Conservation (phyloP, 2,329 filamentous ascomycete genomes). For the Allantophomopsis cytisporea region DNA sequence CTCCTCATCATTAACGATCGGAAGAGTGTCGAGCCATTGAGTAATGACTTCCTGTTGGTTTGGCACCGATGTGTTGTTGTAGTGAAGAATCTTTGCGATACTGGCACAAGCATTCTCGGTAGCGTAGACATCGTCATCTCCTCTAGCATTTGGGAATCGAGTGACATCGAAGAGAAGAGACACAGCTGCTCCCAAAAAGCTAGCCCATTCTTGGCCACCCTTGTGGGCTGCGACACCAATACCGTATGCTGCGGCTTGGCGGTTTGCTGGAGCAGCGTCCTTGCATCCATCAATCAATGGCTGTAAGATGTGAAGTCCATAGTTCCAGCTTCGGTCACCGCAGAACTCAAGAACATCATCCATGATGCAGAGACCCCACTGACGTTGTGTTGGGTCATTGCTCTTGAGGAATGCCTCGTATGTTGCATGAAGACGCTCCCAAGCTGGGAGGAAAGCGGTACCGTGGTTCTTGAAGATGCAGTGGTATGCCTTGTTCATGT, state of each 20-base stretch:
- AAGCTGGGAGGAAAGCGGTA: slow-evolving; percentile 68
- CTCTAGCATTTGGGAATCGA: slow-evolving; percentile 66
- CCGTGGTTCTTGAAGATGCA: slow-evolving; percentile 97
- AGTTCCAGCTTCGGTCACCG: slow-evolving; percentile 75
- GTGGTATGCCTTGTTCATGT: slow-evolving; percentile 99
- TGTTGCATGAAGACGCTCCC: slow-evolving; percentile 74
- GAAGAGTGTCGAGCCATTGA: slow-evolving; percentile 86
- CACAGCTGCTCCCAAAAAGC: slow-evolving; percentile 71
- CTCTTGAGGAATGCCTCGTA: slow-evolving; percentile 79
- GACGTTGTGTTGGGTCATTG: slow-evolving; percentile 75
- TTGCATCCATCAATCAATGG: slow-evolving; percentile 78
- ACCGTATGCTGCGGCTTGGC: slow-evolving; percentile 91
- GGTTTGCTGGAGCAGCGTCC: slow-evolving; percentile 77
- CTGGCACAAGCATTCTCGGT: slow-evolving; percentile 95
- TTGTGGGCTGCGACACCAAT: slow-evolving; percentile 92
- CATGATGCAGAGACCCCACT: slow-evolving; percentile 98
- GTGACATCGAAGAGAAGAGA: slow-evolving; percentile 77
- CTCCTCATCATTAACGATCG: slow-evolving; percentile 90
- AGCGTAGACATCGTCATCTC: slow-evolving; percentile 89
- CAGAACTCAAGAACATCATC: slow-evolving; percentile 98
- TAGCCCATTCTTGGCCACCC: slow-evolving; percentile 74
- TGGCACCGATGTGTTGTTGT: slow-evolving; percentile 63
- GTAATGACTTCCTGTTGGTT: slow-evolving; percentile 63
- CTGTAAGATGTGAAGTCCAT: slow-evolving; percentile 73
- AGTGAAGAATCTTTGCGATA: slow-evolving; percentile 94